Evolutionary conservation across 2,329 filamentous ascomycete genomes (phyloP).

Genomic region (Penicillium sclerotigenum): DNA sequence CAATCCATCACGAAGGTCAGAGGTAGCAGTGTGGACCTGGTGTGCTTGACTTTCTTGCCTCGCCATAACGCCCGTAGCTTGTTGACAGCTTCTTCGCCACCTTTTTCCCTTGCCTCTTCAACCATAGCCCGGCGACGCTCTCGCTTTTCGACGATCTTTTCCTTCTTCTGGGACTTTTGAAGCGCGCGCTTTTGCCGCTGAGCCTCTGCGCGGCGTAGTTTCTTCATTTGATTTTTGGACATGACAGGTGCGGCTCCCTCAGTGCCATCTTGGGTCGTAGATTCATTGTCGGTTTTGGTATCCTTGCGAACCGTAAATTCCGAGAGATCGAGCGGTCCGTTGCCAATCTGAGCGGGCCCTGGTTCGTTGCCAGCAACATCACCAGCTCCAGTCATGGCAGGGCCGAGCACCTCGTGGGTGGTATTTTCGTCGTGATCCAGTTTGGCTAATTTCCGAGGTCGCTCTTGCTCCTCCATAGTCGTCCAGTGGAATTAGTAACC

Average conservation of each 20-base stretch:
- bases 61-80: constrained; percentile 28
- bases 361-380: constrained; percentile 13
- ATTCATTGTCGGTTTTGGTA: background rate
- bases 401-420: constrained; percentile 23
- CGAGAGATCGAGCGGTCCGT: constrained; percentile 8
- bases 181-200: constrained; percentile 71
- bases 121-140: constrained; percentile 46
- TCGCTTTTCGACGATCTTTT: constrained; percentile 54
- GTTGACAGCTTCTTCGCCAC: constrained; percentile 25
- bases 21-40: constrained; percentile 59
- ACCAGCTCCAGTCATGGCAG: constrained; percentile 33
- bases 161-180: constrained; percentile 57
- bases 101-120: constrained; percentile 32
- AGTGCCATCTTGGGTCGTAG: background rate
- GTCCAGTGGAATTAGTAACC: background rate
- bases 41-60: constrained; percentile 25
- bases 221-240: constrained; percentile 86
- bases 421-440: constrained; percentile 38
- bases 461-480: constrained; percentile 54
- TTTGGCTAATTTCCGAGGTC: constrained; percentile 56
- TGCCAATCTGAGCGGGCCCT: constrained; percentile 9
- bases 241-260: constrained; percentile 41
- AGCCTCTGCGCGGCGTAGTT: constrained; percentile 64
- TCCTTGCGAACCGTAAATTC: constrained; percentile 3
- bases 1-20: constrained; percentile 85